Conservation (phyloP, 148 eudicot genomes). For the Selenicereus undatus region DNA sequence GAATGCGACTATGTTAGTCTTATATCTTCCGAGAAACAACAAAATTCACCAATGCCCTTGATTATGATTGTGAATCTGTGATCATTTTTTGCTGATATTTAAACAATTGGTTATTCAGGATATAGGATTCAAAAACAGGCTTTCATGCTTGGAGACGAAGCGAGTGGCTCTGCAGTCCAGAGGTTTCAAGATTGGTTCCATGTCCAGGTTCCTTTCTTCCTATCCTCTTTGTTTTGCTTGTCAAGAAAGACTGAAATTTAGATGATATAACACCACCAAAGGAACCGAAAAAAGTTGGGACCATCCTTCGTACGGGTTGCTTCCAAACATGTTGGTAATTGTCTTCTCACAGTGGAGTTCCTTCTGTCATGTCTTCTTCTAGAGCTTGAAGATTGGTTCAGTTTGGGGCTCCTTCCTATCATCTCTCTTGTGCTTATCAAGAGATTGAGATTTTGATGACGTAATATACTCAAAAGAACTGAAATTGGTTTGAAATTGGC, state of each 20-base stretch:
- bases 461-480: too few relatives aligned
- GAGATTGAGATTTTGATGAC: too few relatives aligned
- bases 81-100: too few relatives aligned
- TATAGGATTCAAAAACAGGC: constrained; percentile 19
- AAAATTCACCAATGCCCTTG: neutral
- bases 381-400: neutral
- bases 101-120: constrained; percentile 30
- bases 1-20: neutral
- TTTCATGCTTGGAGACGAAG: constrained; percentile 21
- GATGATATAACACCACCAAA: neutral
- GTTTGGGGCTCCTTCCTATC: neutral
- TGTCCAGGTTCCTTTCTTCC: constrained; percentile 23
- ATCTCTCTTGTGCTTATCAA: too few relatives aligned
- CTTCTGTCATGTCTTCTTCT: neutral
- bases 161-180: constrained; percentile 15
- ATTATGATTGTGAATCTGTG: neutral
- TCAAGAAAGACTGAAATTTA: neutral
- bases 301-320: neutral
- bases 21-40: neutral
- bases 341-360: neutral
- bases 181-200: constrained; percentile 15
- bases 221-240: neutral
- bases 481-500: too few relatives aligned
- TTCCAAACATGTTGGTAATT: neutral
- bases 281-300: neutral